Conservation (phyloP, 257 asterid genomes). For the Handroanthus guayacan region DNA sequence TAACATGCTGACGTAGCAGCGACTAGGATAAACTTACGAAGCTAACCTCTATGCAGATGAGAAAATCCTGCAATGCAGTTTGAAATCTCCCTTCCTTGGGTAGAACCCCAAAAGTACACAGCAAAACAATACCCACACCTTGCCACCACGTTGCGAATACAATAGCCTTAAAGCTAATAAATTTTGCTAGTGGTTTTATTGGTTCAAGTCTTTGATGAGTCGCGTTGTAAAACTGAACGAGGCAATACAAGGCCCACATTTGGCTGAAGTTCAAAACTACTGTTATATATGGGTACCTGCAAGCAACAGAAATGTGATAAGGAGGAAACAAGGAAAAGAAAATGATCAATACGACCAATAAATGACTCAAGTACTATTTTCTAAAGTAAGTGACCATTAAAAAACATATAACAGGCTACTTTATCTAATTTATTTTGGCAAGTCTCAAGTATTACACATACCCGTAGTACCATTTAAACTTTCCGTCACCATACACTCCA, state of each 20-base stretch:
- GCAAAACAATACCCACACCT: constrained; percentile 87
- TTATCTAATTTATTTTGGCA: background rate
- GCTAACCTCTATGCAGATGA: constrained; percentile 86
- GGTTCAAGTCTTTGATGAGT: constrained; percentile 71
- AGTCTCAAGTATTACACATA: constrained; percentile 36
- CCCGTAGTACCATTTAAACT: constrained; percentile 94
- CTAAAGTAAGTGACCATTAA: background rate
- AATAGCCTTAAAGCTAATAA: constrained; percentile 95
- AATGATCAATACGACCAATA: constrained; percentile 1
- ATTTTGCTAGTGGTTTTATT: constrained; percentile 94
- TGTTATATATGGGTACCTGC: constrained; percentile 90
- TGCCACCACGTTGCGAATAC: constrained; percentile 99
- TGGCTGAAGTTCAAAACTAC: constrained; percentile 87
- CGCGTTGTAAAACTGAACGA: constrained; percentile 85
- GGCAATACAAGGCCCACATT: constrained; percentile 97
- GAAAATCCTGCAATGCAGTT: constrained; percentile 82
- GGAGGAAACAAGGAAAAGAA: background rate
- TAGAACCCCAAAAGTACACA: constrained; percentile 61
- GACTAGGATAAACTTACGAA: background rate
- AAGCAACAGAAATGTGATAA: constrained; percentile 22
- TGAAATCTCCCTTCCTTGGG: constrained; percentile 71
- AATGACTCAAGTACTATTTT: background rate
- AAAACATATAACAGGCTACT: background rate
- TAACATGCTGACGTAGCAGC: background rate
- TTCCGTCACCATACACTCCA: constrained; percentile 95